Conservation (phyloP, 2,329 filamentous ascomycete species). For the Neonectria sp. region DNA sequence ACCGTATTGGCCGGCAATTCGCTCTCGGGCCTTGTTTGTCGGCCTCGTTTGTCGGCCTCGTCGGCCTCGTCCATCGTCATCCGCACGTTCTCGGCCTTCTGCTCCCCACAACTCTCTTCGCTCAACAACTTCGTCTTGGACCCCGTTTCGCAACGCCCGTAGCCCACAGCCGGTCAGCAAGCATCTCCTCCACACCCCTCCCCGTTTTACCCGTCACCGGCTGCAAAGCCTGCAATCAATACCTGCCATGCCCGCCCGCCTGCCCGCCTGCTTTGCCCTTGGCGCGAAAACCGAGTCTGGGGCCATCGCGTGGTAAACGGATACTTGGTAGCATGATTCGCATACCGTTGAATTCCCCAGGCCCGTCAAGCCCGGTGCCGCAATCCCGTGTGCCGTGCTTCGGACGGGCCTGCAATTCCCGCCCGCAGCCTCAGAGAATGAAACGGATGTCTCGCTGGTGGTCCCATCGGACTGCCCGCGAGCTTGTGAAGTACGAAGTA, state of each 20-base stretch:
- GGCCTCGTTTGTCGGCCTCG: conserved; percentile 5
- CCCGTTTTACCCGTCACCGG: conserved; percentile 26
- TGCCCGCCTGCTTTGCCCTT: conserved; percentile 8
- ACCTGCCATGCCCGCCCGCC: conserved; percentile 1
- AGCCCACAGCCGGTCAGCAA: conserved; percentile 23
- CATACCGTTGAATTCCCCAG: conserved; percentile 19
- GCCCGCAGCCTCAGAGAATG: conserved; percentile 9
- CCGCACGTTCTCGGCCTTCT: not conserved
- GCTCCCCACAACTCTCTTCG: conserved; percentile 21
- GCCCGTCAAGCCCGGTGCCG: conserved; percentile 7
- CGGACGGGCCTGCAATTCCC: conserved; percentile 25
- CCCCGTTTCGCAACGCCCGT: not conserved
- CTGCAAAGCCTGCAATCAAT: conserved; percentile 16
- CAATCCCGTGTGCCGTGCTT: conserved; percentile 17
- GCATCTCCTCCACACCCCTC: conserved; percentile 4
- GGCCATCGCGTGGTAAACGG: conserved; percentile 28
- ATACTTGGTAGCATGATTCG: conserved; percentile 13
- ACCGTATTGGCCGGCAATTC: conserved; percentile 1
- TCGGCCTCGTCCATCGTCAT: conserved; percentile 2
- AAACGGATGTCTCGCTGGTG: conserved; percentile 14
- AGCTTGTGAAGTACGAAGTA: not conserved
- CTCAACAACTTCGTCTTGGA: conserved; percentile 15
- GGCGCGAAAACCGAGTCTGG: conserved; percentile 27
- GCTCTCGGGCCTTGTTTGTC: not conserved
- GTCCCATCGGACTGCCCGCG: not conserved